phyloP scores from a whole-genome alignment of 1,284 basidiomycete species.

The Microbotryum violaceum region DNA sequence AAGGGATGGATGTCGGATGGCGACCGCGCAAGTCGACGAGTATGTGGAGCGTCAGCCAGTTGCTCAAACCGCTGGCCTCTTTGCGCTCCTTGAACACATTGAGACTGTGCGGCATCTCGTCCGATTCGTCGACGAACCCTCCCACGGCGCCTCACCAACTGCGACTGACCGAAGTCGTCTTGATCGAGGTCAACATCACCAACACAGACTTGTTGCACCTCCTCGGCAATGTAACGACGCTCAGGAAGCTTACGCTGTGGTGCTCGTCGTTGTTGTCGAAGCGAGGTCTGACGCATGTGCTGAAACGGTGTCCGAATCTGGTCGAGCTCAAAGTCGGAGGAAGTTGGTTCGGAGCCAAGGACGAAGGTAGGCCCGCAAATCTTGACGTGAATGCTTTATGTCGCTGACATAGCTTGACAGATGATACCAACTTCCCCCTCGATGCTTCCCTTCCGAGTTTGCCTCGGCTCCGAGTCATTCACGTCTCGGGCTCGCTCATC shows the following conservation, averaged over 20 bases:
- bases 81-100: slow-evolving; percentile 16
- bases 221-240: slow-evolving; percentile 15
- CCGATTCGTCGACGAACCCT: slow-evolving; percentile 23
- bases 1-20: slow-evolving; percentile 32
- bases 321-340: slow-evolving; percentile 27
- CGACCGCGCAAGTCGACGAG: slow-evolving; percentile 11
- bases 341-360: slow-evolving; percentile 31
- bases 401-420: not conserved
- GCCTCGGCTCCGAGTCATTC: slow-evolving; percentile 19
- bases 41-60: slow-evolving; percentile 30
- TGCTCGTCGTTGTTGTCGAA: slow-evolving; percentile 25
- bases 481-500: slow-evolving; percentile 26
- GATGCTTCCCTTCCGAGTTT: slow-evolving; percentile 19
- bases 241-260: slow-evolving; percentile 30
- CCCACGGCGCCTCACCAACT: slow-evolving; percentile 7
- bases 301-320: slow-evolving; percentile 19
- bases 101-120: slow-evolving; percentile 27
- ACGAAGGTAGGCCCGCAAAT: slow-evolving; percentile 15
- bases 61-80: slow-evolving; percentile 25
- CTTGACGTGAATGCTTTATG: not conserved
- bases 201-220: slow-evolving; percentile 27
- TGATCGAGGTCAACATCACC: slow-evolving; percentile 31
- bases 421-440: slow-evolving; percentile 28
- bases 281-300: slow-evolving; percentile 22
- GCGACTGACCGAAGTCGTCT: slow-evolving; percentile 21